Evolutionary conservation across 2,329 filamentous ascomycete genomes (phyloP), one percentile per base, ranked within the genome.

Genomic region (Calonectria ilicicola): DNA sequence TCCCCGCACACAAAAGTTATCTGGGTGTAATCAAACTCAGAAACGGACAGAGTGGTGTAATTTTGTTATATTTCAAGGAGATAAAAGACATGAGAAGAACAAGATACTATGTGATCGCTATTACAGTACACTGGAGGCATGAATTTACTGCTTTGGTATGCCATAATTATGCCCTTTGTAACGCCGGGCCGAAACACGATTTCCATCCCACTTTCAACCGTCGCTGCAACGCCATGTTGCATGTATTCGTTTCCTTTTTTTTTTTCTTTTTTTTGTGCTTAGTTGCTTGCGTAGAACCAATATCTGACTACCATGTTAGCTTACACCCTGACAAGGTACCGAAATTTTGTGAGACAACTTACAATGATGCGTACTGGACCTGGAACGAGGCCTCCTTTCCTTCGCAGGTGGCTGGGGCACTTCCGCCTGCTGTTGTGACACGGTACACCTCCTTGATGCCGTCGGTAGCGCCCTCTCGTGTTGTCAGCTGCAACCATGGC

Each of bases 331-430:
- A 23, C 14, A 47, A 23, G 44, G 19, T 9, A 19, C 32, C 32
- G 21, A 19, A 60, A 19, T 7, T 23, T 38, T 26, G 53, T 60
- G 53, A 60, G 35, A 60, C 35, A 60, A 93, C 93, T 90, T 94
- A 98, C 89, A 96, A 91, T 49, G 96, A 92, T 38, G 94, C 89
- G 84, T 98, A 98, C 80, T 96, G 88, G 17, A 98, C 91, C 74
- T 92, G 86, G 77, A 98, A 96, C 1, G 84, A 80, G 14, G 88
- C 86, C 0, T 87, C 82, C 87, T 91, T 88, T 14, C 91, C 93
- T 40, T 89, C 82, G 82, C 96, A 98, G 0, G 91, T 94, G 29
- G 89, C 86, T 0, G 96, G 96, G 2, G 95, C 85, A 58, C 89
- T 90, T 14, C 96, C 96, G 29, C 95, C 96, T 1, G 93, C 95